Evolutionary conservation across 352 stramenopile genomes (phyloP).

Genomic region (Peronospora destructor): DNA sequence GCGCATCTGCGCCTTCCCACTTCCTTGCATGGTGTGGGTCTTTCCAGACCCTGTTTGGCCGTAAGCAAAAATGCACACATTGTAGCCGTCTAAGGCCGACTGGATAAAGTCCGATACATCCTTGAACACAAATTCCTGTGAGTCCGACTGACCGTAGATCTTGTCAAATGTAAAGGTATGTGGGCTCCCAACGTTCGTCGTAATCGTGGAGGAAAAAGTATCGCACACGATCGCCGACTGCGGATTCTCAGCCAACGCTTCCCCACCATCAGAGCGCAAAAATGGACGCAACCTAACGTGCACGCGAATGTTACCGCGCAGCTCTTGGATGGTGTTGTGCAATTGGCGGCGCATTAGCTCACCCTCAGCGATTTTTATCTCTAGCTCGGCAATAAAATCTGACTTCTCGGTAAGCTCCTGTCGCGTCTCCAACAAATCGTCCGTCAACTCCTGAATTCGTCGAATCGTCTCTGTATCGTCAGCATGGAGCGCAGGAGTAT

Average conservation of each 20-base stretch:
- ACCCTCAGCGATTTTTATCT: constrained; percentile 50
- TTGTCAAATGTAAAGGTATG: constrained; percentile 96
- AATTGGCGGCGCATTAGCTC: constrained; percentile 88
- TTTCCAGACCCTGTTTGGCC: constrained; percentile 97
- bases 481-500: constrained; percentile 9
- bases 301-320: constrained; percentile 98
- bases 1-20: constrained; percentile 90
- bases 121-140: constrained; percentile 95
- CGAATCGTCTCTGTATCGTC: constrained; percentile 43
- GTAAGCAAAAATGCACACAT: constrained; percentile 98
- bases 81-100: constrained; percentile 96
- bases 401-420: constrained; percentile 60
- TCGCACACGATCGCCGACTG: constrained; percentile 56
- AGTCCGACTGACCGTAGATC: constrained; percentile 92
- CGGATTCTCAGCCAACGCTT: constrained; percentile 41
- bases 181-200: constrained; percentile 59
- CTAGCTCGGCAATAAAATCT: constrained; percentile 59
- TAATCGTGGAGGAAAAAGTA: constrained; percentile 63
- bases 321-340: constrained; percentile 99
- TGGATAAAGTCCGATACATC: constrained; percentile 87
- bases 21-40: constrained; percentile 98
- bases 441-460: constrained; percentile 61
- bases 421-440: constrained; percentile 51
- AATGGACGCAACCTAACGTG: constrained; percentile 92
- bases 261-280: constrained; percentile 71